Conservation (phyloP, 2,329 filamentous ascomycete genomes). For the Aureobasidium namibiae region DNA sequence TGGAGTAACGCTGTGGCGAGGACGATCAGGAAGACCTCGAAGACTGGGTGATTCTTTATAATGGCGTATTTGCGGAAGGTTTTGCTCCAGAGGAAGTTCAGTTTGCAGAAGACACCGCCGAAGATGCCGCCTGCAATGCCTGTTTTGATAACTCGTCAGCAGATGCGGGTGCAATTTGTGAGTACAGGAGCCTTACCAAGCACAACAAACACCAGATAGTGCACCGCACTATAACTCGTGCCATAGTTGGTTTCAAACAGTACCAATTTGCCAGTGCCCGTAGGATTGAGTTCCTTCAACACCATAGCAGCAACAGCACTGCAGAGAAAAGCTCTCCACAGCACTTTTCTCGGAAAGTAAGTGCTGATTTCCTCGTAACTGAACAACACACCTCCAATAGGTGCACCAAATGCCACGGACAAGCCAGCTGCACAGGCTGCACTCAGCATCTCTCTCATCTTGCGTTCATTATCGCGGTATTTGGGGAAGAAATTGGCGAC, state of each 20-base stretch:
- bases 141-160: background rate
- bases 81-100: conserved; percentile 50
- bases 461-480: conserved; percentile 49
- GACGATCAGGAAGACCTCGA: conserved; percentile 49
- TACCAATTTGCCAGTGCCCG: conserved; percentile 51
- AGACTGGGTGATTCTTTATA: conserved; percentile 48
- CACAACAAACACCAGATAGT: conserved; percentile 50
- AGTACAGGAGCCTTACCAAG: conserved; percentile 27
- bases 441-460: conserved; percentile 51
- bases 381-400: conserved; percentile 54
- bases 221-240: conserved; percentile 44
- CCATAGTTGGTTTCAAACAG: conserved; percentile 54
- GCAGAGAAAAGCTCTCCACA: conserved; percentile 53
- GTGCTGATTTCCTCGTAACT: conserved; percentile 54
- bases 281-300: conserved; percentile 51
- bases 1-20: conserved; percentile 46
- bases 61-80: conserved; percentile 44
- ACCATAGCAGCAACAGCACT: conserved; percentile 48
- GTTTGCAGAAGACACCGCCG: conserved; percentile 50
- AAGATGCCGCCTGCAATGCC: conserved; percentile 50
- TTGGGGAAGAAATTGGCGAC: conserved; percentile 46
- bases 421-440: conserved; percentile 51
- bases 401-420: conserved; percentile 54
- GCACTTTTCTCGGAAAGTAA: conserved; percentile 51
- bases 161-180: background rate